Base-by-base conservation (phyloP, 169 alveolate genomes). In the Toxoplasma gondii region DNA sequence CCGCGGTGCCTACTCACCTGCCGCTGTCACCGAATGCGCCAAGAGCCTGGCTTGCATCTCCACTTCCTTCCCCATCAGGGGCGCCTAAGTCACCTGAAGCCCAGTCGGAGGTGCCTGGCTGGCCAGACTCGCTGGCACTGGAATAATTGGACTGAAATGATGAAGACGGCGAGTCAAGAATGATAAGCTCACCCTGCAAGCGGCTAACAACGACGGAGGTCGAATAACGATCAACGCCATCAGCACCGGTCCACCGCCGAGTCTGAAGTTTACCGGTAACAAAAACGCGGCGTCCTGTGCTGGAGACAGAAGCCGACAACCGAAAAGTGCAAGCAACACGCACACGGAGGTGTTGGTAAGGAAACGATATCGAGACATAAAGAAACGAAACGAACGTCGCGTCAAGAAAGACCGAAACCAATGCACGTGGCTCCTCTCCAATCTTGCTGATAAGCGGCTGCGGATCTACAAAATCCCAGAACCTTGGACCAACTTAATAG, bases 211-310 rank as follows among this genome's bases (percentile, higher is more conserved):
- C 91, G 12, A 92, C 91, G n/a, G 84, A 86, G 34, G 94, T 92
- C 38, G 94, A 41, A 45, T 45, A 92, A 17, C 94, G 91, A 36
- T 92, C 94, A 4, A 43, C 69, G 24, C 94, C 94, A 36, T 95
- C 97, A 41, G 93, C 84, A 1, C 96, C 96, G 43, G 90, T 91
- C 97, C 97, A 95, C 49, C 94, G 92, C 67, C 97, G 94, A 49
- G 97, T 95, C 74, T 95, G 97, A 43, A 95, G 69, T 53, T 95
- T 88, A 17, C 97, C 97, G 44, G 94, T 96, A 24, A 95, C 90
- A 53, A 84, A 95, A n/a, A 95, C 87, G 58, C 96, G 94, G 80
- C 96, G 94, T 44, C 97, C 97, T 78, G 94, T 95, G 93, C 97
- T 94, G 95, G 38, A 82, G 24, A 38, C 41, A 41, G 34, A 80